Conservation (phyloP, 495 filamentous ascomycete species). For the Penicillium daleae region DNA sequence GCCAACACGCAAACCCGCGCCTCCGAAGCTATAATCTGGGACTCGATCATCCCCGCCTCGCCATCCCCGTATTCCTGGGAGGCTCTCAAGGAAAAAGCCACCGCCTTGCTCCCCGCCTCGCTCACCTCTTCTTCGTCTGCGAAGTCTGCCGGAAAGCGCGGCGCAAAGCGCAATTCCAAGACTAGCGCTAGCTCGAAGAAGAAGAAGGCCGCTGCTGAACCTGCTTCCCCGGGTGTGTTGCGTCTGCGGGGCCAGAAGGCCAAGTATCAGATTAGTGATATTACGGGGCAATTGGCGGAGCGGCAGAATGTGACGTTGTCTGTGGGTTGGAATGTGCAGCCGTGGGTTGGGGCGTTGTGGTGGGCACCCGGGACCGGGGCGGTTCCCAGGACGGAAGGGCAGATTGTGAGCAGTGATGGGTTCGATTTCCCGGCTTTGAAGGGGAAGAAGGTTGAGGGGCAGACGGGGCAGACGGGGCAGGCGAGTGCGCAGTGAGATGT, state of each 20-base stretch:
- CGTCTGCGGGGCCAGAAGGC: constrained; percentile 76
- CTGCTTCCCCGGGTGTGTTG: constrained; percentile 59
- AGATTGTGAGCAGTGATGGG: constrained; percentile 60
- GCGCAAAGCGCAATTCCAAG: constrained; percentile 20
- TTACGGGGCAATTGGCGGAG: constrained; percentile 72
- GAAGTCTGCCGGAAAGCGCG: constrained; percentile 4
- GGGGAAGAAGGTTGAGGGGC: constrained; percentile 34
- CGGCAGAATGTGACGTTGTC: constrained; percentile 72
- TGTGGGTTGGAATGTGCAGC: constrained; percentile 95
- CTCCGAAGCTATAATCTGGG: constrained; percentile 89
- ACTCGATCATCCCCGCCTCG: constrained; percentile 82
- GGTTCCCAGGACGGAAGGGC: constrained; percentile 65
- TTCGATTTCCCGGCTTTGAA: constrained; percentile 81
- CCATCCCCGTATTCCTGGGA: constrained; percentile 57
- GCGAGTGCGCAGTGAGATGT: constrained; percentile 10
- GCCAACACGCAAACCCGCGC: constrained; percentile 35
- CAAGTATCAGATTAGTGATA: constrained; percentile 94
- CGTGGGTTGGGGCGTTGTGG: constrained; percentile 86
- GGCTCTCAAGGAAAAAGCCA: constrained; percentile 34
- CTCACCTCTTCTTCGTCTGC: constrained; percentile 25
- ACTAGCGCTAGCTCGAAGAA: constrained; percentile 22
- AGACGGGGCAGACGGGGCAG: constrained; percentile 16
- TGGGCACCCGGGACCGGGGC: constrained; percentile 66
- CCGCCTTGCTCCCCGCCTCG: constrained; percentile 13
- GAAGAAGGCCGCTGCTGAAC: constrained; percentile 29